Evolutionary conservation across 352 stramenopile species (phyloP), one percentile per base, ranked within the genome.

Genomic region (Phytophthora hibernalis): DNA sequence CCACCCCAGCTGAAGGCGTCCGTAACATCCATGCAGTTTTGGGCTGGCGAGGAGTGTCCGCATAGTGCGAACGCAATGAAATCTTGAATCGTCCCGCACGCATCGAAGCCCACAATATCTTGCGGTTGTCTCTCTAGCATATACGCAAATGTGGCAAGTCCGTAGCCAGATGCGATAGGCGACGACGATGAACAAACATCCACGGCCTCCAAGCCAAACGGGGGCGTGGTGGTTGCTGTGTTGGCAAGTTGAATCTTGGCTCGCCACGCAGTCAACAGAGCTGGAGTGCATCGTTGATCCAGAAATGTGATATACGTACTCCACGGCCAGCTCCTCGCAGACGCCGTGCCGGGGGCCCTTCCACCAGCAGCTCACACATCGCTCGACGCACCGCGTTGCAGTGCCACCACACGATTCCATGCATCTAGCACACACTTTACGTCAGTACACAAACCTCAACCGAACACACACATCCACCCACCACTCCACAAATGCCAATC

Each of bases 391-490:
- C 71, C 1, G 65, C 53, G 1, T 70, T 68, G 26, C 80, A 77
- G 18, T 63, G 70, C 85, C 85, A 93, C 85, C 85, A 93, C 52
- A 92, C 69, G 63, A 93, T 92, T 8, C 85, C 85, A 47, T 93
- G 85, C 85, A 93, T 93, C 83, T 92, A 65, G 18, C 16, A 8
- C 18, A 35, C 10, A 20, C 48, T 3, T 8, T 5, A 55, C 11
- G 22, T 57, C 18, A 51, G 18, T 43, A 6, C 20, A 5, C 45
- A 30, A 13, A 26, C 16, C 16, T 48, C 40, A 13, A 15, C 7
- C 9, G 11, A 5, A 21, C 21, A 31, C 44, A 51, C 9, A 26
- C n/a, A 18, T 10, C 7, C 48, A 62, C 38, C 21, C 38, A 89
- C 84, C 70, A 89, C 80, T 45, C 85, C 85, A 33, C 85, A 93